phyloP scores from a whole-genome alignment of 108 stramenopile species.

The Skeletonema menzelii region DNA sequence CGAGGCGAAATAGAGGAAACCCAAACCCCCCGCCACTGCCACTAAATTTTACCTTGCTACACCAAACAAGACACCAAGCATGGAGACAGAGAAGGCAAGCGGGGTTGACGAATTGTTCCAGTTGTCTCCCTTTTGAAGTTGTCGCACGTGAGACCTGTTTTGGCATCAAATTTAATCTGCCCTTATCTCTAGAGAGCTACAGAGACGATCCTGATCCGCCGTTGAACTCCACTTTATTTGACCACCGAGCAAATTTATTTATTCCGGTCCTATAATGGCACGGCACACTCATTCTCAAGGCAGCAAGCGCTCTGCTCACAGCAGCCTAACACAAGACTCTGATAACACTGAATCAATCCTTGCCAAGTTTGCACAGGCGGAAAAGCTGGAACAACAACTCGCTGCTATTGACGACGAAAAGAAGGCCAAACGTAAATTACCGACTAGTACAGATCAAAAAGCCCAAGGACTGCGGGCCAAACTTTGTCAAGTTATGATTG shows the following conservation, averaged over 20 bases:
- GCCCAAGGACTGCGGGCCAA: conserved; percentile 39
- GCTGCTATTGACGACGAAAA: conserved; percentile 6
- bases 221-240: neutral
- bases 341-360: conserved; percentile 28
- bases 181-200: too few species aligned
- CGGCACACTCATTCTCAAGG: conserved; percentile 4
- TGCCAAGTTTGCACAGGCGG: conserved; percentile 19
- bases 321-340: conserved; percentile 7
- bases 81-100: neutral
- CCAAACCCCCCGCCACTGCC: too few species aligned
- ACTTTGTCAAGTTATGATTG: conserved; percentile 68
- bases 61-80: neutral
- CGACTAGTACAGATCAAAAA: conserved; percentile 20
- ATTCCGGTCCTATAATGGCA: neutral
- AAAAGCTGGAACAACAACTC: conserved; percentile 18
- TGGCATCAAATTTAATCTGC: neutral
- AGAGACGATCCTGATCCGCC: too few species aligned
- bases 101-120: neutral
- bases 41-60: too few species aligned
- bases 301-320: neutral
- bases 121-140: neutral
- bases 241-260: neutral
- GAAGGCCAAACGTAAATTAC: conserved; percentile 1
- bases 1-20: too few species aligned
- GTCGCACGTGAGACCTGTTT: neutral